These are phyloP conservation scores for Camelina laxa DNA, from an alignment of 345 rosid genomes.

Conservation along the genomic window DNA sequence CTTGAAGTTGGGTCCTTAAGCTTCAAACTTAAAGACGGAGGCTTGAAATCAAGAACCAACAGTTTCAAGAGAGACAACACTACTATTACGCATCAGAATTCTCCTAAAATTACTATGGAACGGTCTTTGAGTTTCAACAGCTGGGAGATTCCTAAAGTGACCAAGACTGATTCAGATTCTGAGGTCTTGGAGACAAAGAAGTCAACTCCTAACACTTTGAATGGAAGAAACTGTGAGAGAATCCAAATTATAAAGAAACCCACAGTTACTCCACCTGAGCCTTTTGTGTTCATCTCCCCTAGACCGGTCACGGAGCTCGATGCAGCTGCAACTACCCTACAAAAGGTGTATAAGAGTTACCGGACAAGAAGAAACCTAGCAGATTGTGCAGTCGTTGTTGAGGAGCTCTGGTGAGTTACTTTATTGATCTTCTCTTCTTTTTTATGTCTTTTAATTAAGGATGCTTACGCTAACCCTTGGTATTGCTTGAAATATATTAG, in stretches of 20 bases:
- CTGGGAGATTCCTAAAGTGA: slow-evolving; percentile 51
- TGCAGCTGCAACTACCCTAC: slow-evolving; percentile 79
- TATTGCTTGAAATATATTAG: slow-evolving; percentile 38
- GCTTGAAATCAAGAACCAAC: slow-evolving; percentile 42
- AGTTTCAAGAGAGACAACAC: slow-evolving; percentile 48
- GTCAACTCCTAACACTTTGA: slow-evolving; percentile 35
- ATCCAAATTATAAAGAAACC: slow-evolving; percentile 54
- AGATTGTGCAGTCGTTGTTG: slow-evolving; percentile 71
- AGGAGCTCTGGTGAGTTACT: slow-evolving; percentile 69
- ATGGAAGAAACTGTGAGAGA: slow-evolving; percentile 40
- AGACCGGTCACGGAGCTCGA: slow-evolving; percentile 64
- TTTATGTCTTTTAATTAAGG: neutral
- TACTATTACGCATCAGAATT: slow-evolving; percentile 28
- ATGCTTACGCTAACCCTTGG: slow-evolving; percentile 13
- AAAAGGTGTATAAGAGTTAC: slow-evolving; percentile 90
- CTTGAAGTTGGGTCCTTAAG: slow-evolving; percentile 39
- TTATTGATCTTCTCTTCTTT: slow-evolving; percentile 14
- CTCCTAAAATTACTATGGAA: slow-evolving; percentile 37
- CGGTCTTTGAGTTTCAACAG: slow-evolving; percentile 52
- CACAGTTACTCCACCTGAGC: slow-evolving; percentile 49
- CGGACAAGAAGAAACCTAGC: slow-evolving; percentile 85
- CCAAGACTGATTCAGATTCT: slow-evolving; percentile 32
- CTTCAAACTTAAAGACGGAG: slow-evolving; percentile 42
- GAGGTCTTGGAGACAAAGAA: slow-evolving; percentile 29
- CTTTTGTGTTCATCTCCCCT: slow-evolving; percentile 58